Evolutionary conservation across 2,329 filamentous ascomycete species (phyloP).

Genomic region (Alternaria ventricosa): DNA sequence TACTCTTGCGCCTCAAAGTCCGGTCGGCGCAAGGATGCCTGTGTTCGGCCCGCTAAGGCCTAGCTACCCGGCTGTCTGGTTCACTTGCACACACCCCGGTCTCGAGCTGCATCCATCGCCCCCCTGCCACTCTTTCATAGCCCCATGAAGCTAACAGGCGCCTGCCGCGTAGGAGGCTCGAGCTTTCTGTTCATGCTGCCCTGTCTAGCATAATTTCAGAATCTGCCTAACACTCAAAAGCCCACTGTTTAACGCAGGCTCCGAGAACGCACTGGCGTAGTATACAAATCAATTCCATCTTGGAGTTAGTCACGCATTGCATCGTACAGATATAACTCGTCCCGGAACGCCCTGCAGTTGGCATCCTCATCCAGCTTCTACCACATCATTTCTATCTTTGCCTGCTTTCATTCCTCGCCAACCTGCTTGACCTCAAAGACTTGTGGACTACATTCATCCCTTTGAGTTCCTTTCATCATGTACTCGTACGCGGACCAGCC

Average conservation of each 20-base stretch:
- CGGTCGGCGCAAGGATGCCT: constrained; percentile 33
- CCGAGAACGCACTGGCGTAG: constrained; percentile 45
- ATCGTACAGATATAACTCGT: constrained; percentile 40
- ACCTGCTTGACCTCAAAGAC: background rate
- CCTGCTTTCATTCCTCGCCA: constrained; percentile 9
- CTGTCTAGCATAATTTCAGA: constrained; percentile 42
- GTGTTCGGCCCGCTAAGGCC: constrained; percentile 42
- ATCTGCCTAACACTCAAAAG: constrained; percentile 48
- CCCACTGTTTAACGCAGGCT: constrained; percentile 35
- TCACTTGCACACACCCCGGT: constrained; percentile 20
- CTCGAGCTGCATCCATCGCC: constrained; percentile 23
- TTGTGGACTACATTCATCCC: constrained; percentile 11
- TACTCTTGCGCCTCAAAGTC: constrained; percentile 38
- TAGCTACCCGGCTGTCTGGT: constrained; percentile 40
- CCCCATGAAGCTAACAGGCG: constrained; percentile 44
- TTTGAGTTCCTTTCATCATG: constrained; percentile 21
- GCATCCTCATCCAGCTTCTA: constrained; percentile 18
- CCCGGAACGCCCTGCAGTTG: constrained; percentile 34
- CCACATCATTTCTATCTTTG: constrained; percentile 10
- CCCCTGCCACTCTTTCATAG: constrained; percentile 26
- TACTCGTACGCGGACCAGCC: constrained; percentile 38
- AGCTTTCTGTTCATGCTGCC: constrained; percentile 32
- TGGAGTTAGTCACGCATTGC: constrained; percentile 27
- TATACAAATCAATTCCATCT: constrained; percentile 33
- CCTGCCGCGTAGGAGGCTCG: constrained; percentile 44